Base-by-base conservation (phyloP, 257 asterid species). In the Lycium barbarum region DNA sequence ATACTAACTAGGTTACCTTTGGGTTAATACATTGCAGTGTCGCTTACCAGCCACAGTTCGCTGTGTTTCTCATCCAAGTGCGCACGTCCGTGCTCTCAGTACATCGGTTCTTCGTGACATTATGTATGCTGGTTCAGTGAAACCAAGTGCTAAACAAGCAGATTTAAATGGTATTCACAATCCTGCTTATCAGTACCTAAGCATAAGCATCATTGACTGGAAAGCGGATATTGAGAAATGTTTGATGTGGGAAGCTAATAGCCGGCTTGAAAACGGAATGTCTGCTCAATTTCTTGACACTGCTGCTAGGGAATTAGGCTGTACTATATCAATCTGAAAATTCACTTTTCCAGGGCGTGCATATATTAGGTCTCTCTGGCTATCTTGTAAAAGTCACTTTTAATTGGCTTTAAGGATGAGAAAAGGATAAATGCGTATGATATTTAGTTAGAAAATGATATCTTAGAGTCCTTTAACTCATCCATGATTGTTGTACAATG, bases 71-170 rank as follows among this genome's bases (percentile, higher is more conserved):
- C 99, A 96, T 86, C 96, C 94, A 4, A 96, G 98, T 54, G 99
- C 99, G 83, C 99, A 93, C 61, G 98, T 96, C 40, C 98, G 99
- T n/a, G 94, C 98, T 35, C 98, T 96, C 17, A 96, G 99, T 91
- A 94, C 88, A 58, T 96, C 99, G 11, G 98, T 96, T 79, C 99
- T 96, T 82, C 97, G 96, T 18, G 98, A 98, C 54, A 95, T 96
- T 82, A 87, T 93, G 72, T 92, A 91, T 26, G 90, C 93, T 5
- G 91, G 95, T 35, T 80, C 96, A 2, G 67, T 86, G 43, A 93
- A 87, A 90, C 83, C 93, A 2, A 84, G 89, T 74, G 84, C 76
- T 83, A 88, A 86, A 61, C 88, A 86, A 85, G 84, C 76, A 11
- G 91, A 81, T 33, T 72, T 80, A 36, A 93, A 86, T 35, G 92